Evolutionary conservation across 2,329 filamentous ascomycete species (phyloP), one percentile per base, ranked within the genome.

Genomic region (Bipolaris sorokiniana): DNA sequence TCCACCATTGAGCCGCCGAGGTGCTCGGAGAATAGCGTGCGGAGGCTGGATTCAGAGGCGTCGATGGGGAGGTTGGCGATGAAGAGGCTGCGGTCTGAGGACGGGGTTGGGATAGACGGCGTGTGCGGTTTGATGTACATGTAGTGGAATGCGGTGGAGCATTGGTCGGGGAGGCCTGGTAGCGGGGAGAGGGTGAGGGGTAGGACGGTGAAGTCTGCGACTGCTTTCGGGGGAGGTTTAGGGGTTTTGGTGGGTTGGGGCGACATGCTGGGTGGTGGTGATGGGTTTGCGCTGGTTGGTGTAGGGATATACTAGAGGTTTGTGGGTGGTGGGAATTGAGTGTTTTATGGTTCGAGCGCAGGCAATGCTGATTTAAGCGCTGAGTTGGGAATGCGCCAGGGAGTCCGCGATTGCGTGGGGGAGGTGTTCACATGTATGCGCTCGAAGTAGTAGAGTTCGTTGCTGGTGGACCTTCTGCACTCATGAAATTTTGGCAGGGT

Each of bases 51-150:
- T 54, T 91, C 88, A 4, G 91, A 96, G 57, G 91, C 88, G 72
- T 97, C 93, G 61, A 89, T 82, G 6, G 95, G 95, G 0, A 96
- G 80, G 70, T 99, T 98, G 62, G 93, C 90, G n/a, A 96, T 74
- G 77, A 97, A 99, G 16, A 99, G 83, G 59, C 90, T 92, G 66
- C 93, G 88, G 52, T 84, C 82, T 7, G 89, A 90, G 13, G 10
- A 31, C 2, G 28, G 90, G 87, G 10, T 69, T 71, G 22, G 72
- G 62, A 18, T 66, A 84, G 78, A 90, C 91, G 59, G 92, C 44
- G 88, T 84, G 77, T 98, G 93, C 53, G 87, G 87, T 64, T 91
- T 91, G 53, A 98, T 79, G 79, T 97, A 97, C 69, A 98, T 81
- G 77, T 93, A 91, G 79, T 98, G 95, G 48, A 86, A 86, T 56